These are phyloP conservation scores for Vickermania ingenoplastis DNA, from an alignment of 208 protist genomes.

Conservation along the genomic window DNA sequence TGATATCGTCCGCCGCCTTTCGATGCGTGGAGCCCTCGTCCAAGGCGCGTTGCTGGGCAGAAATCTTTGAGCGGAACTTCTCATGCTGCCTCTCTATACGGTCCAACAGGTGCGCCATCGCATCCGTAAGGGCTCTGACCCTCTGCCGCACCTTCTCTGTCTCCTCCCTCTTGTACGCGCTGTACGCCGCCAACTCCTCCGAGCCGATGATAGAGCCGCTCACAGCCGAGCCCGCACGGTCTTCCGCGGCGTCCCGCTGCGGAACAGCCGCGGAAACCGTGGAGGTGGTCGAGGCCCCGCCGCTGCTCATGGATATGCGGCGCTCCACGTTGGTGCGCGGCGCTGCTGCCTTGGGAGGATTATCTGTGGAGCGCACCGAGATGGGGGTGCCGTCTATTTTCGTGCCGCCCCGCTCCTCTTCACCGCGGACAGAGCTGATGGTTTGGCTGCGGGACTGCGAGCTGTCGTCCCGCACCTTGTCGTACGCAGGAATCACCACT, in stretches of 20 bases:
- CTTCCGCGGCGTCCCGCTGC: not conserved
- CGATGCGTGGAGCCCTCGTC: conserved; percentile 39
- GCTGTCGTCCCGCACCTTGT: not conserved
- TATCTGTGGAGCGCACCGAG: not conserved
- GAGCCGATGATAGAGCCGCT: not conserved
- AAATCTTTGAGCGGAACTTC: conserved; percentile 20
- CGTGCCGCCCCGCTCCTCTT: not conserved
- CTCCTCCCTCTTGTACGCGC: not conserved
- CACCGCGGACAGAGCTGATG: not conserved
- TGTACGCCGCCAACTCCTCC: not conserved
- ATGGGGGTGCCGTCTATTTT: not conserved
- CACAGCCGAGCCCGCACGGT: not conserved
- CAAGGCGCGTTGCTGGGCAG: conserved; percentile 29
- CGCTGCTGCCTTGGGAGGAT: not conserved
- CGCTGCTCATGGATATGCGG: not conserved
- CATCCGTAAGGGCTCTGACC: conserved; percentile 14
- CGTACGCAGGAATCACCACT: not conserved
- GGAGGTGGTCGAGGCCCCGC: not conserved
- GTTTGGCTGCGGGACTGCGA: not conserved
- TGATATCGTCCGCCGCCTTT: conserved; percentile 57
- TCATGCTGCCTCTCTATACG: conserved; percentile 22
- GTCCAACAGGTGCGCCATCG: conserved; percentile 26
- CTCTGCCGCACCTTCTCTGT: conserved; percentile 1
- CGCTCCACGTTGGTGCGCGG: not conserved
- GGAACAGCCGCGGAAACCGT: not conserved